These are phyloP conservation scores for Metarhizium anisopliae DNA, from an alignment of 2,329 filamentous ascomycete species.

Conservation along the genomic window DNA sequence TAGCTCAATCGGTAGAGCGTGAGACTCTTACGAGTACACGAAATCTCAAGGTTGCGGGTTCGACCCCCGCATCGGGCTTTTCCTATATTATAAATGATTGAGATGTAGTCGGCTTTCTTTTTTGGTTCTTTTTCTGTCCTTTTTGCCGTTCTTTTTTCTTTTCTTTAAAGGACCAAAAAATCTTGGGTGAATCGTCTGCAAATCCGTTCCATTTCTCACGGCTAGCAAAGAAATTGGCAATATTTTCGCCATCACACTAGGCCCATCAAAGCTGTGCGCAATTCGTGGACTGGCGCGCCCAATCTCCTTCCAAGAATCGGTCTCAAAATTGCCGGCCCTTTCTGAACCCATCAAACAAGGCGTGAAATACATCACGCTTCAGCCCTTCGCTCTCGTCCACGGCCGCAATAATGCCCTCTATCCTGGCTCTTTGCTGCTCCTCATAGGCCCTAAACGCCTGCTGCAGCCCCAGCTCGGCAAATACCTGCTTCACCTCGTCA, in stretches of 20 bases:
- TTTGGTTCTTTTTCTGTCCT: neutral
- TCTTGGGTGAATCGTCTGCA: no score
- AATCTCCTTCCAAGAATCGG: no score
- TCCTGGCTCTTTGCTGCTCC: neutral
- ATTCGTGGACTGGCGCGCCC: no score
- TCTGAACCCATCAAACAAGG: neutral
- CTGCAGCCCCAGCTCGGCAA: neutral
- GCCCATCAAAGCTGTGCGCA: no score
- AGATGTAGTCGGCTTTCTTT: neutral
- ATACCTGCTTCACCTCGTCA: neutral
- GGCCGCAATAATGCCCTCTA: neutral
- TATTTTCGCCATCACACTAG: no score
- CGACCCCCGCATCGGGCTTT: conserved; percentile 32
- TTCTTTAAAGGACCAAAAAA: no score
- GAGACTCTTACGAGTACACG: conserved; percentile 47
- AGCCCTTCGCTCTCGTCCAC: neutral
- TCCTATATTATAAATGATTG: conserved; percentile 1
- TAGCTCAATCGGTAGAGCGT: conserved; percentile 52
- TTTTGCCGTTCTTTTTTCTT: neutral
- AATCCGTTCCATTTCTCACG: no score
- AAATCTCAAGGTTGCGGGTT: conserved; percentile 45
- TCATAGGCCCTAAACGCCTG: neutral
- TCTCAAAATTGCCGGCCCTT: neutral
- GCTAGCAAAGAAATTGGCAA: no score
- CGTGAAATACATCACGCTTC: neutral